These are phyloP conservation scores for Trichoderma lentiforme DNA, from an alignment of 2,329 filamentous ascomycete species.

Conservation along the genomic window DNA sequence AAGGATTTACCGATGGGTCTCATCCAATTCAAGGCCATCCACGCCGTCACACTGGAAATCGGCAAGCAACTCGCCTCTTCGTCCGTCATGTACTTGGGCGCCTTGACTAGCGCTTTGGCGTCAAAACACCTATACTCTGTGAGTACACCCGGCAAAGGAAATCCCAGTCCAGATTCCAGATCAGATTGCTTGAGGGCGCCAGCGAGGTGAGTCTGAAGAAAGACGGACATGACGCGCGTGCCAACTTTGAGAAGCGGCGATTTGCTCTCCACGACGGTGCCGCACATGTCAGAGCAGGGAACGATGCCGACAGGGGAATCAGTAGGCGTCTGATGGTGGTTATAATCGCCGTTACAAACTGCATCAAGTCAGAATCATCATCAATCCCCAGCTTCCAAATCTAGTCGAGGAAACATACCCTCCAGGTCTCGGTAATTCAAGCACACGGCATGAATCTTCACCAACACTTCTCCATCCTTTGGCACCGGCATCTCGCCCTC, in stretches of 20 bases:
- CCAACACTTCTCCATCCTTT: slow-evolving; percentile 49
- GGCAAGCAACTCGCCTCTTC: slow-evolving; percentile 60
- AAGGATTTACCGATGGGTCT: slow-evolving; percentile 48
- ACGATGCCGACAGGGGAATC: slow-evolving; percentile 42
- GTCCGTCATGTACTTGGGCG: slow-evolving; percentile 54
- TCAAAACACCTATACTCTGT: slow-evolving; percentile 59
- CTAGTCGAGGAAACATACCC: slow-evolving; percentile 30
- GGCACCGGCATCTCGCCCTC: slow-evolving; percentile 46
- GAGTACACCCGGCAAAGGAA: slow-evolving; percentile 57
- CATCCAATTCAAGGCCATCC: slow-evolving; percentile 63
- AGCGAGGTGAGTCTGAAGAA: slow-evolving; percentile 54
- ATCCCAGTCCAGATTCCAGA: slow-evolving; percentile 56
- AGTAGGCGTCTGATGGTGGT: slow-evolving; percentile 47
- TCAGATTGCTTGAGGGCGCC: slow-evolving; percentile 57
- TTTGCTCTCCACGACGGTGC: slow-evolving; percentile 47
- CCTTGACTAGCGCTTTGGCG: slow-evolving; percentile 51
- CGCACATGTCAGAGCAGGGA: slow-evolving; percentile 69
- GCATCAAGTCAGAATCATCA: neutral
- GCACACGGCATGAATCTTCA: slow-evolving; percentile 45
- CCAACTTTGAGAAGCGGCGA: slow-evolving; percentile 46
- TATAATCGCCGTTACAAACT: slow-evolving; percentile 66
- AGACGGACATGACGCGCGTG: slow-evolving; percentile 65
- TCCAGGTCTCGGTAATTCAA: slow-evolving; percentile 51
- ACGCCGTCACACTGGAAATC: slow-evolving; percentile 61
- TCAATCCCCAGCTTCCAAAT: neutral